phyloP scores from a whole-genome alignment of 2,329 filamentous ascomycete genomes.

The Aspergillus sp. region DNA sequence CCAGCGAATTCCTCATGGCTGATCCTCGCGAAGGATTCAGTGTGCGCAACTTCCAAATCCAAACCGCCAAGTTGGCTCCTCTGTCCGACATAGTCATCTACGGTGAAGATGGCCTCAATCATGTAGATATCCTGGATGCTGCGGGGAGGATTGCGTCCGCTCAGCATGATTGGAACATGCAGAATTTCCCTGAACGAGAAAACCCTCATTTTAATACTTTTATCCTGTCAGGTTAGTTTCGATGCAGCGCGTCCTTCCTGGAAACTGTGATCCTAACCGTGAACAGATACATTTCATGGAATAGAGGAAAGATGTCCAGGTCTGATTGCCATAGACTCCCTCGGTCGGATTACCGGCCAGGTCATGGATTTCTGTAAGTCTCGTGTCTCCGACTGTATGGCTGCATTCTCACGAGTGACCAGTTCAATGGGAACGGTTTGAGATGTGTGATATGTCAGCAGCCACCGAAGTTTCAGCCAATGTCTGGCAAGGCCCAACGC shows the following conservation, averaged over 20 bases:
- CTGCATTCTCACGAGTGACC: conserved; percentile 5
- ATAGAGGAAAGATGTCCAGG: conserved; percentile 63
- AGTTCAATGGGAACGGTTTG: conserved; percentile 72
- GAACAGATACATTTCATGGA: conserved; percentile 52
- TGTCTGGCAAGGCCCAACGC: conserved; percentile 82
- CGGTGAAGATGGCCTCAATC: conserved; percentile 57
- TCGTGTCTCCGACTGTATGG: background rate
- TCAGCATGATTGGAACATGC: conserved; percentile 64
- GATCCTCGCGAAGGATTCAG: conserved; percentile 89
- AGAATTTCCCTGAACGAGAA: conserved; percentile 48
- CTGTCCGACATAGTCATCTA: conserved; percentile 92
- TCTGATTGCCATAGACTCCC: conserved; percentile 65
- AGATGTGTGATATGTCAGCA: conserved; percentile 90
- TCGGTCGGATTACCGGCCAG: conserved; percentile 62
- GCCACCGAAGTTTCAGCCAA: conserved; percentile 82
- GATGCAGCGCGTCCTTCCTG: conserved; percentile 3
- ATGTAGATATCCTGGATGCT: conserved; percentile 56
- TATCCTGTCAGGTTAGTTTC: conserved; percentile 49
- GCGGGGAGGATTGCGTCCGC: conserved; percentile 60
- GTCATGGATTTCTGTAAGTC: conserved; percentile 70
- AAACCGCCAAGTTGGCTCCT: conserved; percentile 75
- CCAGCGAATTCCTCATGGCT: conserved; percentile 63
- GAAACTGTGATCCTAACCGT: conserved; percentile 21
- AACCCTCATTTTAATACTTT: conserved; percentile 76
- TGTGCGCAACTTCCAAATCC: conserved; percentile 94